Base-by-base conservation (phyloP, 768 basidiomycete genomes). In the Auriscalpium orientale region DNA sequence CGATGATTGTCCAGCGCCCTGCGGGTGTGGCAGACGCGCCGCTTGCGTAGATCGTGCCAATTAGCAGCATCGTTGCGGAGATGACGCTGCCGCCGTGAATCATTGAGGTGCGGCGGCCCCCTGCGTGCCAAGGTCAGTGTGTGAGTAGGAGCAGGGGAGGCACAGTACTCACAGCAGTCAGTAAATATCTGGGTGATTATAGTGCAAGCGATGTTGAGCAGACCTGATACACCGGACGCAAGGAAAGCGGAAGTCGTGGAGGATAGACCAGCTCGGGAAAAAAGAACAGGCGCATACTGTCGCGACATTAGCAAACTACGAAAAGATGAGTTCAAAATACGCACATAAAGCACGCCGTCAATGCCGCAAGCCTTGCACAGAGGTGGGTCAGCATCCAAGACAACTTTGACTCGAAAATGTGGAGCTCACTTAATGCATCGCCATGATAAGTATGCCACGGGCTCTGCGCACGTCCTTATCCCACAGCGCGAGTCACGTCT, bases 201-300 rank as follows among this genome's bases (percentile, higher is more conserved):
- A 8, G 75, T 76, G 45, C 68, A 65, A 15, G 66, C 66, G 21
- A 79, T 57, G 57, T 74, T 75, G 37, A 78, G 59, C 38, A 81
- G 67, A 36, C 78, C 80, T 1, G 76, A 75, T 12, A 80, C 68
- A 4, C 78, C 80, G 1, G 78, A 78, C 0, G 77, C 78, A 38
- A 80, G 69, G 66, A 81, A 79, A 2, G 76, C 72, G 3, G 78
- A 72, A n/a, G 73, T 70, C n/a, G 67, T 65, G 3, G 71, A 71
- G 11, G 72, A 71, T n/a, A 80, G 71, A n/a, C 80, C 77, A 1
- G 76, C 77, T 59, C 79, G 79, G 3, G 72, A 64, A 59, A 81
- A 81, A 12, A 79, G 67, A 9, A 75, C 68, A 0, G 79, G 79
- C 0, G 77, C 78, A 54, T 76, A 77, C 62, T 76, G 65, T 15